Percentiles rank a stretch among this genome's conserved stretches.
phyloP scores from a whole-genome alignment of 495 filamentous ascomycete genomes.

The Neurospora africana region DNA sequence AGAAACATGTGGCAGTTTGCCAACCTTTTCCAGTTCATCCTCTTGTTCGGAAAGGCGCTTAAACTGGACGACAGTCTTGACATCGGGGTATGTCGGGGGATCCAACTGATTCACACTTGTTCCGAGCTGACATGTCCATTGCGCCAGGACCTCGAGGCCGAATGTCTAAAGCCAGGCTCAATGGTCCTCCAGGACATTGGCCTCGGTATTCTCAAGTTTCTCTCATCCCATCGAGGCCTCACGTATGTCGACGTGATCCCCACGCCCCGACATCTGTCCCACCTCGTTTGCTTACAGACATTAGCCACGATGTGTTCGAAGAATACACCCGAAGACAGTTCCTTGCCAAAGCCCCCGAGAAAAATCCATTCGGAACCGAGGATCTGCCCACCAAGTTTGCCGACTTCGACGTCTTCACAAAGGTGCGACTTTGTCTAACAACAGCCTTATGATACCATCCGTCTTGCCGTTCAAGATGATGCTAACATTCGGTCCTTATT shows the following conservation, averaged over 20 bases:
- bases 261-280: neutral
- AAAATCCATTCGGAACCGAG: constrained; percentile 79
- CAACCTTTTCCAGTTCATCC: constrained; percentile 86
- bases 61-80: constrained; percentile 80
- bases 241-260: constrained; percentile 48
- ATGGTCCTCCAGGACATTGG: constrained; percentile 68
- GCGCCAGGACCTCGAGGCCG: constrained; percentile 72
- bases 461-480: neutral
- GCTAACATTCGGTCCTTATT: neutral
- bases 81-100: constrained; percentile 57
- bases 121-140: neutral
- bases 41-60: constrained; percentile 75
- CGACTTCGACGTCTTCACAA: constrained; percentile 74
- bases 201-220: constrained; percentile 79
- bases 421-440: constrained; percentile 32
- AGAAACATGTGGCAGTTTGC: constrained; percentile 93
- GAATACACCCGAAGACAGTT: constrained; percentile 91
- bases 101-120: neutral
- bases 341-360: constrained; percentile 62
- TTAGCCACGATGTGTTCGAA: constrained; percentile 78
- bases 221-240: constrained; percentile 86
- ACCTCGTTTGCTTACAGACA: constrained; percentile 8
- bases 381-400: constrained; percentile 62
- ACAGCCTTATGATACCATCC: neutral
- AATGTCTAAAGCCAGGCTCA: constrained; percentile 73